These are phyloP conservation scores for Zoysia pacifica DNA, from an alignment of 176 grass and related monocot species.

Conservation along the genomic window DNA sequence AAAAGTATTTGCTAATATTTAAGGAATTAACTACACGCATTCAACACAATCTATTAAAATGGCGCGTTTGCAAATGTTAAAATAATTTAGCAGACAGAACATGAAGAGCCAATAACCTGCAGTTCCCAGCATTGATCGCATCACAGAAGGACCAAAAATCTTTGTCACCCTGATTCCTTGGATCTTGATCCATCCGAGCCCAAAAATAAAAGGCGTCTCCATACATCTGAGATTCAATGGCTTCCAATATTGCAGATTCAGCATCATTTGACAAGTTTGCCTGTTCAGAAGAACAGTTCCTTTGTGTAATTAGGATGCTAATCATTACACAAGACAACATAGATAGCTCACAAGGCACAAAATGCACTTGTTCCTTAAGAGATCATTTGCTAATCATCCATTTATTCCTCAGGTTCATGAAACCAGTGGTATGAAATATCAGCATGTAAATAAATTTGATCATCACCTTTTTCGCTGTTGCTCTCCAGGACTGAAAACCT, in stretches of 20 bases:
- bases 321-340: conserved; percentile 21
- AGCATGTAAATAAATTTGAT: background rate
- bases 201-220: conserved; percentile 99
- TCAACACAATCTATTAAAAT: background rate
- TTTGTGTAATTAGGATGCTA: conserved; percentile 14
- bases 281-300: conserved; percentile 42
- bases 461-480: conserved; percentile 77
- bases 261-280: conserved; percentile 66
- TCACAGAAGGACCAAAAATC: conserved; percentile 98
- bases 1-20: too few relatives aligned
- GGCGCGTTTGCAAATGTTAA: conserved; percentile 5
- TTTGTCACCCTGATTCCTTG: conserved; percentile 56
- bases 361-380: conserved; percentile 16
- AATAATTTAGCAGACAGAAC: background rate
- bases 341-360: conserved; percentile 16
- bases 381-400: conserved; percentile 18
- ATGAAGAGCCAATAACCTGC: conserved; percentile 58
- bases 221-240: conserved; percentile 70
- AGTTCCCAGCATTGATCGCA: conserved; percentile 90
- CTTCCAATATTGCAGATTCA: conserved; percentile 74
- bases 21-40: background rate
- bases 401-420: conserved; percentile 15
- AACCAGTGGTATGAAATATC: background rate
- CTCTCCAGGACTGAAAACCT: conserved; percentile 97
- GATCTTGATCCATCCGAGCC: conserved; percentile 89